Percentiles rank a stretch among this genome's conserved stretches.
phyloP scores from a whole-genome alignment of 352 stramenopile genomes.

The Elongisporangium anandrum region DNA sequence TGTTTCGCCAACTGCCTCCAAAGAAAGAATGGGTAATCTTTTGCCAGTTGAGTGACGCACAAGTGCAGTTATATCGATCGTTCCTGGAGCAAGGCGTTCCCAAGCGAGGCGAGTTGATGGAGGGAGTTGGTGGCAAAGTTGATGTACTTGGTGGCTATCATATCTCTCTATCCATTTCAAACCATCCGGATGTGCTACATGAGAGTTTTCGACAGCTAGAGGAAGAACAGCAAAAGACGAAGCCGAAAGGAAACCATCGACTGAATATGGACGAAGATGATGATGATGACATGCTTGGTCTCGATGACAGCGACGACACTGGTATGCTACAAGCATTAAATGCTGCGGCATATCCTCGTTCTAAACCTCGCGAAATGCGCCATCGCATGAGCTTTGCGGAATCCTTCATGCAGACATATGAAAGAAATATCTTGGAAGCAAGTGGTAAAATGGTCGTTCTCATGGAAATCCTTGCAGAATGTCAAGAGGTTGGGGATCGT shows the following conservation, averaged over 20 bases:
- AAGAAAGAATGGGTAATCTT: constrained; percentile 89
- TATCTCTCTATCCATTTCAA: constrained; percentile 84
- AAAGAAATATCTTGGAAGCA: constrained; percentile 41
- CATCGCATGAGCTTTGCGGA: constrained; percentile 76
- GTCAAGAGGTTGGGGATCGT: constrained; percentile 68
- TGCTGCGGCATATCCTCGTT: not conserved
- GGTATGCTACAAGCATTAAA: too few relatives aligned
- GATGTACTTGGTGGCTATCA: constrained; percentile 85
- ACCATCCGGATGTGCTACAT: constrained; percentile 81
- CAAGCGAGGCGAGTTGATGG: constrained; percentile 19
- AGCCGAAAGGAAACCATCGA: constrained; percentile 22
- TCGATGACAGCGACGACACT: constrained; percentile 5
- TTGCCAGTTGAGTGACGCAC: constrained; percentile 73
- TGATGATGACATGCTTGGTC: constrained; percentile 44
- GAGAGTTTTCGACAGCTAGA: constrained; percentile 66
- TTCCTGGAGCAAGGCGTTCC: constrained; percentile 69
- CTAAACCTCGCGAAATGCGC: not conserved
- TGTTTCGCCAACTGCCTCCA: constrained; percentile 78
- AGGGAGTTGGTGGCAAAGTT: constrained; percentile 31
- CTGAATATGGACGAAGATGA: constrained; percentile 44
- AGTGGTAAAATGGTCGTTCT: constrained; percentile 88
- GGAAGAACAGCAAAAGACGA: constrained; percentile 38
- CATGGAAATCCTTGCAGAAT: constrained; percentile 72
- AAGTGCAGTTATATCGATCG: constrained; percentile 66
- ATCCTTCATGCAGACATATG: constrained; percentile 58